Conservation (phyloP, 768 basidiomycete genomes). For the Leucocoprinus birnbaumii region DNA sequence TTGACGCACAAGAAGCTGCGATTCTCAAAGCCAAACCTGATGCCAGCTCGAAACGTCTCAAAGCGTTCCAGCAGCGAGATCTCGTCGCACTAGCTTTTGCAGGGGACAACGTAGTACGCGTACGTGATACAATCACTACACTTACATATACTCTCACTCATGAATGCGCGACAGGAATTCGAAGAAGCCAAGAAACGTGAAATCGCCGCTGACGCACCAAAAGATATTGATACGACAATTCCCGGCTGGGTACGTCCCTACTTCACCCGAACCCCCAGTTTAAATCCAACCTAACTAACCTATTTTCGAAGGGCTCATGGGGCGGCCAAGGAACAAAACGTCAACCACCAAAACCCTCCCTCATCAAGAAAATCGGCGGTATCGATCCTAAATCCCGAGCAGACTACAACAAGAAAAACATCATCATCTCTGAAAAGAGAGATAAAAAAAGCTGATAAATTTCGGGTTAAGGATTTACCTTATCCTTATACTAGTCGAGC, state of each 20-base stretch:
- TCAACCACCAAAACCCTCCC: slow-evolving; percentile 58
- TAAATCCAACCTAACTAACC: not conserved
- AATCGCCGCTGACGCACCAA: slow-evolving; percentile 84
- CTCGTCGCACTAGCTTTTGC: slow-evolving; percentile 95
- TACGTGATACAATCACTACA: slow-evolving; percentile 28
- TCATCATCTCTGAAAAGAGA: slow-evolving; percentile 94
- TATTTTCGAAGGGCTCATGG: slow-evolving; percentile 78
- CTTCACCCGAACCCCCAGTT: not conserved
- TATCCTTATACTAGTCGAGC: slow-evolving; percentile 92
- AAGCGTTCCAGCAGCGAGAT: slow-evolving; percentile 87
- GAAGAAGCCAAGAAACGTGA: slow-evolving; percentile 79
- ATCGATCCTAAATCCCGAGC: slow-evolving; percentile 76
- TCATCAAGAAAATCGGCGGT: slow-evolving; percentile 81
- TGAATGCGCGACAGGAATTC: slow-evolving; percentile 64
- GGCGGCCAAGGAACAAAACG: slow-evolving; percentile 73
- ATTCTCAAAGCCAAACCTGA: slow-evolving; percentile 27
- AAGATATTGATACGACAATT: slow-evolving; percentile 83
- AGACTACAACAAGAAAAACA: slow-evolving; percentile 80
- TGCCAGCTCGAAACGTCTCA: slow-evolving; percentile 46
- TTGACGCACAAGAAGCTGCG: slow-evolving; percentile 64
- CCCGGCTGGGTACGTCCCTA: slow-evolving; percentile 83
- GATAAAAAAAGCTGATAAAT: slow-evolving; percentile 93
- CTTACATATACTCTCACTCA: not conserved
- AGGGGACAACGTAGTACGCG: slow-evolving; percentile 93
- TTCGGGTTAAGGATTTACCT: slow-evolving; percentile 87